Evolutionary conservation across 257 asterid genomes (phyloP).

Genomic region (Solanum etuberosum): DNA sequence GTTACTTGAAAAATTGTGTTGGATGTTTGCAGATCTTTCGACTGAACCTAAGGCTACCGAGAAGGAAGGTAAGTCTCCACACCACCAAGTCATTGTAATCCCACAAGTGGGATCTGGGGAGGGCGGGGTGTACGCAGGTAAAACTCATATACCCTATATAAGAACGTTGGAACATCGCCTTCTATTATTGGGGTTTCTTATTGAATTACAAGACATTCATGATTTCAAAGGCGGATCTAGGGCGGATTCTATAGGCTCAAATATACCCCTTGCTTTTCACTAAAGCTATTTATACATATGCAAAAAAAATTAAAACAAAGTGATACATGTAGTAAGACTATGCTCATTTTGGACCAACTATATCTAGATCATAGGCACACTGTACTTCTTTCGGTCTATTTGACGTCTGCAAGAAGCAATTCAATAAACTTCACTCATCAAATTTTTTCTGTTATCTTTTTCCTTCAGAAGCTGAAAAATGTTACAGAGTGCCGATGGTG

Average conservation of each 20-base stretch:
- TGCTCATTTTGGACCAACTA: neutral
- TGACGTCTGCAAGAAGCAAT: neutral
- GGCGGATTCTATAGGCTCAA: neutral
- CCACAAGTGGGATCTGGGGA: neutral
- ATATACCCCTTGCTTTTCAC: neutral
- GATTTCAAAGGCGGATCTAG: neutral
- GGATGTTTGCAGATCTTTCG: neutral
- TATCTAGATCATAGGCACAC: neutral
- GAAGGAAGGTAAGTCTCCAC: neutral
- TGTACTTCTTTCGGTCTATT: neutral
- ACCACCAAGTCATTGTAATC: neutral
- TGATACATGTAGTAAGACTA: neutral
- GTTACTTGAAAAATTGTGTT: neutral
- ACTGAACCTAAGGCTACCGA: neutral
- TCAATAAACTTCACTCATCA: neutral
- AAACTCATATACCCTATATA: neutral
- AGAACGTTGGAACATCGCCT: neutral
- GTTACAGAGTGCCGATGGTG: neutral
- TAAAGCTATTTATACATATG: neutral
- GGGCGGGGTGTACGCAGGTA: neutral
- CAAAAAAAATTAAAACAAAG: neutral
- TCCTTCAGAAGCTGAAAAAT: neutral
- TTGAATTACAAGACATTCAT: neutral
- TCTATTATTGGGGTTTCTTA: neutral
- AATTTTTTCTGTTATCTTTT: neutral